Base-by-base conservation (phyloP, 441 rosid genomes). In the Geranium incanum region DNA sequence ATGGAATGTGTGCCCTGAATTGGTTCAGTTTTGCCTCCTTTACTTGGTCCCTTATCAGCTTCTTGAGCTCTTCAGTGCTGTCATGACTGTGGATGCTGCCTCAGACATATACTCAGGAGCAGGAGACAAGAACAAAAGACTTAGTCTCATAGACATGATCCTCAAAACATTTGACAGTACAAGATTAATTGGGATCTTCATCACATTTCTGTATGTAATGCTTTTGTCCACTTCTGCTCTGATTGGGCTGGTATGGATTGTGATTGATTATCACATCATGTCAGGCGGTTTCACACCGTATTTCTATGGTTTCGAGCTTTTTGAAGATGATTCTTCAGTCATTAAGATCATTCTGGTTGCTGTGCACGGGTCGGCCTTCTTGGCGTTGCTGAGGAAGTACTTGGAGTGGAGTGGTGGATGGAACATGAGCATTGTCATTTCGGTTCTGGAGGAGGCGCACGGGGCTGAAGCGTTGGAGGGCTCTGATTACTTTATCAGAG, bases 321-420 rank as follows among this genome's bases (percentile, higher is more conserved):
- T 13, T 50, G 36, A 66, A 0, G 23, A 59, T 1, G 64, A 6
- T 18, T 18, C 6, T 18, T 19, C 64, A n/a, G 64, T 59, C 6
- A 19, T 59, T 1, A 45, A 45, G 52, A 11, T 45, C 52, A 59
- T 59, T 3, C 33, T 72, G 48, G 48, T 38, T 33, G 67, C 71
- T 23, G 38, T 73, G 15, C 63, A 62, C 55, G 72, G 73, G 13
- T 36, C 37, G 13, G 52, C 41, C 13, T 71, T 69, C 6, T 6
- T 65, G 33, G 79, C 66, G n/a, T 67, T 81, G 55, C 62, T 80
- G 28, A 33, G 62, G 18, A 76, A 80, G 70, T 75, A 52, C 57
- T 8, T 71, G 33, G 83, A 80, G 60, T 77, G 79, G 82, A 74
- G 80, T 60, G 77, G 74, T 18, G 71, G 71, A 45, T 76, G 80